Conservation (phyloP, 106 monocot species). For the Dioscorea zingiberensis region DNA sequence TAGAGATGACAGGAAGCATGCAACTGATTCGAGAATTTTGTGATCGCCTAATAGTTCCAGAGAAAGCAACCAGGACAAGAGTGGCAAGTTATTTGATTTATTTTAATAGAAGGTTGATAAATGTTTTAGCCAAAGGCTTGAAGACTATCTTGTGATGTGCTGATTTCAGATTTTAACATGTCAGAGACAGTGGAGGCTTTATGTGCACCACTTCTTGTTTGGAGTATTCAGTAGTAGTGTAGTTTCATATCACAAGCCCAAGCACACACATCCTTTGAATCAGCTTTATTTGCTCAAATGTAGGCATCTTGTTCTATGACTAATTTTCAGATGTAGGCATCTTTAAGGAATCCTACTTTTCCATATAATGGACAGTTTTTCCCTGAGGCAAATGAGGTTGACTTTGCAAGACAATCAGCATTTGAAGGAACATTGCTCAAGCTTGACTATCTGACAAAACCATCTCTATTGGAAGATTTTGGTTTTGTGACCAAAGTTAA, state of each 20-base stretch:
- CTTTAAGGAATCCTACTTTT: neutral
- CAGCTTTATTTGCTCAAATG: too few relatives aligned
- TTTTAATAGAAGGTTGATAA: too few relatives aligned
- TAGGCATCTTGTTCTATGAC: too few relatives aligned
- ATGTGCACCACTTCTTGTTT: too few relatives aligned
- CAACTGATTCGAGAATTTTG: constrained; percentile 83
- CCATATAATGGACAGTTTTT: constrained; percentile 57
- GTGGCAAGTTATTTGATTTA: constrained; percentile 27
- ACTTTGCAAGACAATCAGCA: constrained; percentile 65
- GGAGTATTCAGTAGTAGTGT: too few relatives aligned
- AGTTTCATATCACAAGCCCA: too few relatives aligned
- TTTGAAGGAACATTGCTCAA: constrained; percentile 75
- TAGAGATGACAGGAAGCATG: constrained; percentile 91
- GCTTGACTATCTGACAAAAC: constrained; percentile 91
- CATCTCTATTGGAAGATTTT: constrained; percentile 93
- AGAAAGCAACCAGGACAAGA: constrained; percentile 76
- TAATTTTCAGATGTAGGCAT: too few relatives aligned
- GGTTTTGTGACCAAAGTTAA: constrained; percentile 76
- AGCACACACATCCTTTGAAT: too few relatives aligned
- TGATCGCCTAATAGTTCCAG: constrained; percentile 51
- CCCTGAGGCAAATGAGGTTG: constrained; percentile 94
- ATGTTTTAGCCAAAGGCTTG: too few relatives aligned
- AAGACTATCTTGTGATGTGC: too few relatives aligned
- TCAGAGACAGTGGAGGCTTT: too few relatives aligned
- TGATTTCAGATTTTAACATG: too few relatives aligned